Conservation (phyloP, 805 yeast genomes). For the Candida golubevii region DNA sequence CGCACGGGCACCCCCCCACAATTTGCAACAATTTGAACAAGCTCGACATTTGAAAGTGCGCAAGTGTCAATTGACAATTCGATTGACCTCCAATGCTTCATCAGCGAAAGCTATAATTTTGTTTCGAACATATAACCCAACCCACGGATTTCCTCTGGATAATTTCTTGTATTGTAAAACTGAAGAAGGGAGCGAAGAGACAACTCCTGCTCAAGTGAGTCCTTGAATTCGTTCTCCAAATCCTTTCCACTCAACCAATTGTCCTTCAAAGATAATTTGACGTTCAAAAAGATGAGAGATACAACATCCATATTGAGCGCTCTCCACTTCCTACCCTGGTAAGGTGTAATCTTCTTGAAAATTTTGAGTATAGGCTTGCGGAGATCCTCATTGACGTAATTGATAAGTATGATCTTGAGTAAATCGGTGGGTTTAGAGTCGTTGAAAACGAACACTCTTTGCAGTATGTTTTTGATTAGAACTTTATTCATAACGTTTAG, state of each 20-base stretch:
- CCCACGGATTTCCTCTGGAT: conserved; percentile 24
- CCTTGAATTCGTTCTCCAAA: conserved; percentile 66
- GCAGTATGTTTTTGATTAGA: conserved; percentile 59
- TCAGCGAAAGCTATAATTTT: too few species aligned
- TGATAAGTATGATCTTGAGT: conserved; percentile 51
- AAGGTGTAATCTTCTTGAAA: conserved; percentile 77
- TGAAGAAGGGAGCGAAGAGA: conserved; percentile 76
- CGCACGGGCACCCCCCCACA: too few species aligned
- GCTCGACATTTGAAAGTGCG: too few species aligned
- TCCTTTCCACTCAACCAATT: conserved; percentile 86
- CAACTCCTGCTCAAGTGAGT: conserved; percentile 80
- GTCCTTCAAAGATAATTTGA: conserved; percentile 68
- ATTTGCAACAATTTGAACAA: too few species aligned
- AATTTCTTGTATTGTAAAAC: conserved; percentile 64
- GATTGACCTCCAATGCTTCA: too few species aligned
- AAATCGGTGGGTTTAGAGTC: conserved; percentile 62
- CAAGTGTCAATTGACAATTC: too few species aligned
- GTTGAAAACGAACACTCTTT: conserved; percentile 61
- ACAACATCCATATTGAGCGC: conserved; percentile 89
- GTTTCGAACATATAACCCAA: too few species aligned
- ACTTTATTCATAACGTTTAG: conserved; percentile 54
- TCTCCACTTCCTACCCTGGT: conserved; percentile 93
- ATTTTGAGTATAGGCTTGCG: conserved; percentile 70
- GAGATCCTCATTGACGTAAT: conserved; percentile 55
- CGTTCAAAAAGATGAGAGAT: conserved; percentile 76